These are phyloP conservation scores for Penicillium silybi DNA, from an alignment of 495 filamentous ascomycete genomes.

Conservation along the genomic window DNA sequence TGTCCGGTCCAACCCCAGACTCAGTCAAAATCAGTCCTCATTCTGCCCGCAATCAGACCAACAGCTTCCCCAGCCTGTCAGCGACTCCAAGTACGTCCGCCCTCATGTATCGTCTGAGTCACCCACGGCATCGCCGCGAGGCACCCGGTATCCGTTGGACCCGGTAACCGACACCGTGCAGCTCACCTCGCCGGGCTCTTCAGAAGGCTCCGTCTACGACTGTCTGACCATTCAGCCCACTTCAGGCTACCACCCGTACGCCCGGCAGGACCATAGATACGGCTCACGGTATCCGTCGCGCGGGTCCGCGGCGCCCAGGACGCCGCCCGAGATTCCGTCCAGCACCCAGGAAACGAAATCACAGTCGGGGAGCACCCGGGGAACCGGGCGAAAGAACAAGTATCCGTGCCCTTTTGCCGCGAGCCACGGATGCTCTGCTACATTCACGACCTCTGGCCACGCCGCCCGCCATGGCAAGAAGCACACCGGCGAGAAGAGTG, in stretches of 20 bases:
- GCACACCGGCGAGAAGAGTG: slow-evolving; percentile 93
- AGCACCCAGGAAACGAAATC: slow-evolving; percentile 26
- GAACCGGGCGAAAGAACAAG: slow-evolving; percentile 45
- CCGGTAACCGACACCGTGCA: slow-evolving; percentile 27
- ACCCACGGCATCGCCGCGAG: slow-evolving; percentile 24
- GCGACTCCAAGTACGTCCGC: slow-evolving; percentile 19
- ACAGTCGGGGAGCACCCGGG: slow-evolving; percentile 13
- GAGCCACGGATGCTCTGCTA: slow-evolving; percentile 67
- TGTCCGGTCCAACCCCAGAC: slow-evolving; percentile 39
- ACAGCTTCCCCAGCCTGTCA: slow-evolving; percentile 23
- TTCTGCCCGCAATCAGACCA: slow-evolving; percentile 22
- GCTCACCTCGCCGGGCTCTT: slow-evolving; percentile 33
- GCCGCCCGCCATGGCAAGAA: slow-evolving; percentile 96
- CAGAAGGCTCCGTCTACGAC: slow-evolving; percentile 37
- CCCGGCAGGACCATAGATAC: slow-evolving; percentile 22
- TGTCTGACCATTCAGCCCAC: slow-evolving; percentile 31
- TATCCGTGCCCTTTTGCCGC: slow-evolving; percentile 57
- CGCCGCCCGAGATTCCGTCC: slow-evolving; percentile 27
- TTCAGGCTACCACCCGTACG: slow-evolving; percentile 24
- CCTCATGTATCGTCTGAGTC: slow-evolving; percentile 25
- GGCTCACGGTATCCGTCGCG: slow-evolving; percentile 14
- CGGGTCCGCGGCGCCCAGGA: slow-evolving; percentile 19
- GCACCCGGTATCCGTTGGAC: slow-evolving; percentile 25
- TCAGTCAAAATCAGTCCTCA: slow-evolving; percentile 30
- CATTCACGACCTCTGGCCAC: slow-evolving; percentile 94